Evolutionary conservation across 1,284 basidiomycete species (phyloP).

Genomic region (Microbotryomycetes sp.): DNA sequence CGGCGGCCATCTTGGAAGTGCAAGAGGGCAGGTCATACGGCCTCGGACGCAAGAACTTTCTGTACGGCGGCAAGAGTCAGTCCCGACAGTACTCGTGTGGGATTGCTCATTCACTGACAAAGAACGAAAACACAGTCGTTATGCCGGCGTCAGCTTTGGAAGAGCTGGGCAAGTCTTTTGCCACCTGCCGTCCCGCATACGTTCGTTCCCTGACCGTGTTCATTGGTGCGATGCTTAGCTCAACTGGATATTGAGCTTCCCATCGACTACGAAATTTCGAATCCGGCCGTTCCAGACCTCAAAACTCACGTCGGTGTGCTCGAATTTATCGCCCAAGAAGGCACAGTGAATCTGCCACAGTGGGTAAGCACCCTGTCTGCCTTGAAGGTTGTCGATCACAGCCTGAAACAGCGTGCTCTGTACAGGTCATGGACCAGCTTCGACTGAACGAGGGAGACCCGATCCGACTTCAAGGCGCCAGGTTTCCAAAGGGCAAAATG

Average conservation of each 20-base stretch:
- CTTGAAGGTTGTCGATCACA: background rate
- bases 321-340: slow-evolving; percentile 97
- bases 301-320: slow-evolving; percentile 91
- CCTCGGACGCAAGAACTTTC: slow-evolving; percentile 53
- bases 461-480: slow-evolving; percentile 80
- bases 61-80: slow-evolving; percentile 96
- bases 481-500: slow-evolving; percentile 85
- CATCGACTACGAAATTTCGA: slow-evolving; percentile 93
- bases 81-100: slow-evolving; percentile 38
- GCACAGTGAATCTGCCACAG: slow-evolving; percentile 86
- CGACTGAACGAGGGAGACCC: slow-evolving; percentile 89
- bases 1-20: slow-evolving; percentile 37
- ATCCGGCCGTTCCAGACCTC: slow-evolving; percentile 74
- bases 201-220: too few species aligned
- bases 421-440: slow-evolving; percentile 90
- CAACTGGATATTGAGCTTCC: slow-evolving; percentile 83
- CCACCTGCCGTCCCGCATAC: too few species aligned
- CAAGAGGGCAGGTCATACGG: slow-evolving; percentile 33
- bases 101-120: background rate
- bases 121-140: slow-evolving; percentile 56
- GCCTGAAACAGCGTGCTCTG: background rate
- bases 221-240: slow-evolving; percentile 47
- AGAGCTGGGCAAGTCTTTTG: slow-evolving; percentile 56
- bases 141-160: slow-evolving; percentile 95
- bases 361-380: slow-evolving; percentile 54